Evolutionary conservation across 179 eudicot genomes (phyloP).

Genomic region (Sideroxylon spinosum): DNA sequence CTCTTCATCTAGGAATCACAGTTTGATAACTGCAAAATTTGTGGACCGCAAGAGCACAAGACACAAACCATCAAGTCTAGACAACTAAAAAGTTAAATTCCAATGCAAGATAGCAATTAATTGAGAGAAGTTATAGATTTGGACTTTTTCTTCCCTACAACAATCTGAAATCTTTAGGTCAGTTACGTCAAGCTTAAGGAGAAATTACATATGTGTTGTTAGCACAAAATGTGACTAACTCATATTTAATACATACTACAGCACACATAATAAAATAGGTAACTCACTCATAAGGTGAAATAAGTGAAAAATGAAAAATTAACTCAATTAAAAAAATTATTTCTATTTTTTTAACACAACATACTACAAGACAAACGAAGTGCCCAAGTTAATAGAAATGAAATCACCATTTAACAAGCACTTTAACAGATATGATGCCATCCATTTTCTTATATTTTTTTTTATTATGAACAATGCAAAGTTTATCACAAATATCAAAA

Average conservation of each 20-base stretch:
- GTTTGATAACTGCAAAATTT: not conserved
- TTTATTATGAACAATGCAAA: not conserved
- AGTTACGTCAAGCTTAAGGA: constrained; percentile 39
- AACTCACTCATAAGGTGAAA: constrained; percentile 17
- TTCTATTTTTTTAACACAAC: not conserved
- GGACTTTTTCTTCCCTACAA: not conserved
- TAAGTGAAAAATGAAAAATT: not conserved
- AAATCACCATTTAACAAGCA: not conserved
- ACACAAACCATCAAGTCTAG: not conserved
- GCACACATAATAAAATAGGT: constrained; percentile 22
- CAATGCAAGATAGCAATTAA: not conserved
- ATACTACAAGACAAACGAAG: not conserved
- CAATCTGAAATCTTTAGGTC: constrained; percentile 26
- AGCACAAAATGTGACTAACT: constrained; percentile 23
- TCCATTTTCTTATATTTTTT: not conserved
- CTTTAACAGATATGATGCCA: not conserved
- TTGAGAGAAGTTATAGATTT: not conserved
- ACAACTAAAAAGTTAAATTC: not conserved
- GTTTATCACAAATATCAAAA: not conserved
- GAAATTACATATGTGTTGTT: constrained; percentile 31
- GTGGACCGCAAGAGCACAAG: not conserved
- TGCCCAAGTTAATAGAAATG: not conserved
- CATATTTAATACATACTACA: constrained; percentile 34
- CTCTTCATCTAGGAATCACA: too few species aligned
- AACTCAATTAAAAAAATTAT: not conserved